Base-by-base conservation (phyloP, 2,329 filamentous ascomycete species). In the Xylariaceae sp. region DNA sequence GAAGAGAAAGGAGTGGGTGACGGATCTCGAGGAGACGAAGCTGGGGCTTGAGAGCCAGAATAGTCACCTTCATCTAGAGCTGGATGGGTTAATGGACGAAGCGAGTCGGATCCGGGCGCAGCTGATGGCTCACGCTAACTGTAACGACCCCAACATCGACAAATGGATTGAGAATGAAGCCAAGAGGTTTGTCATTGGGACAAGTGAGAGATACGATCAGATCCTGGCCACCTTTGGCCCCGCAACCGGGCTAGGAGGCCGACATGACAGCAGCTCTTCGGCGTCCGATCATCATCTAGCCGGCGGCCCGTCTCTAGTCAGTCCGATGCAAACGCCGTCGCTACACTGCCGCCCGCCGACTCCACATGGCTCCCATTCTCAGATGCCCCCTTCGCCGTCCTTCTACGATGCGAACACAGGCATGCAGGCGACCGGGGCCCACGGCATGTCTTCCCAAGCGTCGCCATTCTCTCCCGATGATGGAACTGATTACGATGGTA, bases 1-100 rank as follows among this genome's bases (percentile, higher is more conserved):
- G 60, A 88, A 87, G 67, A 80, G 80, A 60, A 82, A 80, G 66
- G 68, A 73, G 57, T 79, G 74, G 71, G 72, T 77, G 18, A 66
- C 66, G 11, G 71, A 74, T n/a, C 61, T 81, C 18, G 75, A 81
- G 51, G 71, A 74, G 46, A 70, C 68, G 6, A 74, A 73, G 48
- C 55, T 64, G 10, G 67, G 62, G 0, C 57, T 81, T 40, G 77
- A 81, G 59, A 60, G 56, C 6, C 67, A 72, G 38, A 69, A 80
- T 57, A 59, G 58, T 10, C 60, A 63, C 6, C 66, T 81, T 31
- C 72, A 73, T 11, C 60, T 64, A 56, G 73, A 79, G 55, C 69
- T 70, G 49, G 68, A 69, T 33, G 60, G 54, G 2, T 63, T 81
- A 18, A 45, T 73, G 15, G 66, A 67, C 10, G 75, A 81, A 51